phyloP scores from a whole-genome alignment of 1,139 yeast species.

The Saccharomycopsis crataegensis region DNA sequence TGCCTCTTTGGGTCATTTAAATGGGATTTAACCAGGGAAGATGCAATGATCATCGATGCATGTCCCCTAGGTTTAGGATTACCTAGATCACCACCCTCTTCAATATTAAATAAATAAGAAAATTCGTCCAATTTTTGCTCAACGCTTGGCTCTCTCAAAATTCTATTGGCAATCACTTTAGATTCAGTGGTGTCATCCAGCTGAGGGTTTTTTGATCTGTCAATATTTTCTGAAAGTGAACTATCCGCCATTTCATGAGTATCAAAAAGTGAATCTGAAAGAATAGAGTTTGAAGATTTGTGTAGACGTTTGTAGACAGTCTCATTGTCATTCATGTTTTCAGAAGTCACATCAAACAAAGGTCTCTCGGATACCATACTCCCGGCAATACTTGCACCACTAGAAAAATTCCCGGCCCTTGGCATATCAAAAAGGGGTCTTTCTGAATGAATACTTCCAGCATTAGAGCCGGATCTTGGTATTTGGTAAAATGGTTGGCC shows the following conservation, averaged over 20 bases:
- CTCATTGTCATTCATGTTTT: constrained; percentile 9
- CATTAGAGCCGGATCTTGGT: not conserved
- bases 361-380: constrained; percentile 17
- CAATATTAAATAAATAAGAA: constrained; percentile 11
- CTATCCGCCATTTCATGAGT: not conserved
- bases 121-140: constrained; percentile 14
- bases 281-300: constrained; percentile 9
- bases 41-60: constrained; percentile 2
- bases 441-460: constrained; percentile 12
- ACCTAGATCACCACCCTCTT: not conserved
- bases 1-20: not conserved
- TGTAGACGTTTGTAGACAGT: not conserved
- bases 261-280: constrained; percentile 9
- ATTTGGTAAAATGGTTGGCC: not conserved
- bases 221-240: not conserved
- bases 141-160: not conserved
- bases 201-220: not conserved
- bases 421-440: constrained; percentile 1
- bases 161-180: not conserved
- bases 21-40: constrained; percentile 9
- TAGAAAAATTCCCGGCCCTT: not conserved
- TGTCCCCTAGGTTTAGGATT: not conserved
- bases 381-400: constrained; percentile 12
- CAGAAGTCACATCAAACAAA: constrained; percentile 2
- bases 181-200: not conserved